phyloP scores from a whole-genome alignment of 441 rosid genomes.

The Breynia disticha region DNA sequence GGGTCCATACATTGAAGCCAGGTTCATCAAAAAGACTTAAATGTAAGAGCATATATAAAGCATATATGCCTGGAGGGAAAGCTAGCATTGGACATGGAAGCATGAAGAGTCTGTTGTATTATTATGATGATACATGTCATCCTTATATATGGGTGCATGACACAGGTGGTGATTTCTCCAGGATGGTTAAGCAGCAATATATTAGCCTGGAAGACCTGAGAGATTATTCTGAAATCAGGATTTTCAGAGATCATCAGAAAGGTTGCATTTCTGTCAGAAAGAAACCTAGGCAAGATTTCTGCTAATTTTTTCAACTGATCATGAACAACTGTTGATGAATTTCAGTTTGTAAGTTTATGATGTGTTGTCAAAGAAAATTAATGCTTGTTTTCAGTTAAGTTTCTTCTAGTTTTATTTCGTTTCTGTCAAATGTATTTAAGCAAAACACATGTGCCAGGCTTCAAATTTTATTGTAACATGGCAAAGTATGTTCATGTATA shows the following conservation, averaged over 20 bases:
- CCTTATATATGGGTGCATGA: slow-evolving; percentile 88
- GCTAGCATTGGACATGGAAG: slow-evolving; percentile 18
- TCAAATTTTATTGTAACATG: too few species aligned
- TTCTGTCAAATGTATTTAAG: too few species aligned
- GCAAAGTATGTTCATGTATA: too few species aligned
- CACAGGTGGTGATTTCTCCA: slow-evolving; percentile 53
- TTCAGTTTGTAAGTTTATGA: background rate
- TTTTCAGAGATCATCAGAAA: slow-evolving; percentile 54
- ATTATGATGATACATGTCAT: slow-evolving; percentile 64
- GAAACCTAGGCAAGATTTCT: slow-evolving; percentile 63
- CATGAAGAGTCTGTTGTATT: slow-evolving; percentile 54
- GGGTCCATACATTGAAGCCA: slow-evolving; percentile 73
- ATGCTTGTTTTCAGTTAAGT: too few species aligned
- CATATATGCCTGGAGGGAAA: slow-evolving; percentile 40
- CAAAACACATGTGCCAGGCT: too few species aligned
- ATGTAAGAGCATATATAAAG: slow-evolving; percentile 68
- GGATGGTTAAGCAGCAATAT: slow-evolving; percentile 88
- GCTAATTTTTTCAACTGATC: slow-evolving; percentile 27
- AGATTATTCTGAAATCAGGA: slow-evolving; percentile 70
- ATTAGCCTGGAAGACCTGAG: slow-evolving; percentile 74
- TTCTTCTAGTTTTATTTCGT: too few species aligned
- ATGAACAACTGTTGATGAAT: background rate
- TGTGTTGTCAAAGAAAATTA: background rate
- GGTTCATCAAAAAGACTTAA: slow-evolving; percentile 68
- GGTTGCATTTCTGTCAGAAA: slow-evolving; percentile 69